A percentile compares a stretch with the other conserved stretches of the same genome.
phyloP scores from a whole-genome alignment of 2,329 filamentous ascomycete species.

The Aquanectria penicillioides region DNA sequence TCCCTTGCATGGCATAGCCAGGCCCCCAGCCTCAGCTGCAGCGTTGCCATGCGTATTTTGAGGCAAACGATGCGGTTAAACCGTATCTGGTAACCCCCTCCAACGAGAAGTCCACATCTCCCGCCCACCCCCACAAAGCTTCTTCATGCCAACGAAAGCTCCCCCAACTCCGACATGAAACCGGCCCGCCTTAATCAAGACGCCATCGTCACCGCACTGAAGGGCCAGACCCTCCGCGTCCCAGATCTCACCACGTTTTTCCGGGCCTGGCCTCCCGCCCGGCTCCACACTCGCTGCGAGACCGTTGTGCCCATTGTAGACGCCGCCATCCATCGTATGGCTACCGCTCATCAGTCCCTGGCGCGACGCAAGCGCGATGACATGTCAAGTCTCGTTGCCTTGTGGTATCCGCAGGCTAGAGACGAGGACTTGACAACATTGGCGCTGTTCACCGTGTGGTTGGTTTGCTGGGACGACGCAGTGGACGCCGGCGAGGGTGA shows the following conservation, averaged over 20 bases:
- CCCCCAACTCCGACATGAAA: slow-evolving; percentile 27
- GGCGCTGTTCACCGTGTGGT: slow-evolving; percentile 41
- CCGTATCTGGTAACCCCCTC: too few species aligned
- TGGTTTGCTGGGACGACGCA: slow-evolving; percentile 48
- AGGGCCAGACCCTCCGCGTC: slow-evolving; percentile 41
- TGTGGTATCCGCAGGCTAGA: slow-evolving; percentile 38
- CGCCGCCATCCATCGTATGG: slow-evolving; percentile 43
- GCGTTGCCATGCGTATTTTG: too few species aligned
- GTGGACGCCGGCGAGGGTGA: slow-evolving; percentile 44
- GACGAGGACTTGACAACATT: slow-evolving; percentile 33
- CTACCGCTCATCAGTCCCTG: slow-evolving; percentile 44
- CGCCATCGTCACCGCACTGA: slow-evolving; percentile 34
- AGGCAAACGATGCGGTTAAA: too few species aligned
- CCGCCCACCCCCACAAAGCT: neutral
- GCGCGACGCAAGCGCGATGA: slow-evolving; percentile 46
- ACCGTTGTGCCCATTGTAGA: slow-evolving; percentile 33
- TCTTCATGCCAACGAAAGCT: neutral
- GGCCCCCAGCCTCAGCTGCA: too few species aligned
- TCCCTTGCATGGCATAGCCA: too few species aligned
- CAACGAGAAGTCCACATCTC: too few species aligned
- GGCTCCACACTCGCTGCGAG: slow-evolving; percentile 36
- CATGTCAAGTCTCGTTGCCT: slow-evolving; percentile 33
- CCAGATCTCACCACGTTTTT: slow-evolving; percentile 41
- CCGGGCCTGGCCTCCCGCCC: slow-evolving; percentile 36
- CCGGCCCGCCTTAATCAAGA: slow-evolving; percentile 29